Evolutionary conservation across 106 monocot genomes (phyloP).

Genomic region (Allium fistulosum): DNA sequence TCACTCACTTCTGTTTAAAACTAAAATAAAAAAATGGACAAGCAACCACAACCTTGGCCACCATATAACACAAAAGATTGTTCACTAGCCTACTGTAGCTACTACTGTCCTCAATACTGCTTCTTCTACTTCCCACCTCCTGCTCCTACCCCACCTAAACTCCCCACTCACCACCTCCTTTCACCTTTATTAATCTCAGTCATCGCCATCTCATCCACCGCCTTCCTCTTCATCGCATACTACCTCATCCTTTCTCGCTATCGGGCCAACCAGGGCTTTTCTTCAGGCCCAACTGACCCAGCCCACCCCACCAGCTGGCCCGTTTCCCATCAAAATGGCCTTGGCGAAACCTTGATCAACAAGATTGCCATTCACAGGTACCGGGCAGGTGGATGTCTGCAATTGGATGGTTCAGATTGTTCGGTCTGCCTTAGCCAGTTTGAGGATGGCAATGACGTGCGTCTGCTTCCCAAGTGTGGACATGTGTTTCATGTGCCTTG

Average conservation of each 20-base stretch:
- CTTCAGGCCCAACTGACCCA: not conserved
- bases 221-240: conserved; percentile 32
- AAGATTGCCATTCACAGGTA: conserved; percentile 10
- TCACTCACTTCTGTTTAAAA: too few species aligned
- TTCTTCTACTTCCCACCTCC: not conserved
- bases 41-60: conserved; percentile 12
- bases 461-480: conserved; percentile 38
- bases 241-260: conserved; percentile 27
- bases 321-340: conserved; percentile 10
- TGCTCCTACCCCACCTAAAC: not conserved
- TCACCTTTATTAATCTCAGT: conserved; percentile 29
- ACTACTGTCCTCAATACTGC: conserved; percentile 28
- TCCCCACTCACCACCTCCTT: conserved; percentile 22
- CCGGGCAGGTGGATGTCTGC: conserved; percentile 18
- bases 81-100: conserved; percentile 51
- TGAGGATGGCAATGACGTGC: conserved; percentile 26
- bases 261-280: not conserved
- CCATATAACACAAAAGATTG: conserved; percentile 29
- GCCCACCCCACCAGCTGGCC: not conserved
- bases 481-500: conserved; percentile 47
- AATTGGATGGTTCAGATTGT: conserved; percentile 17
- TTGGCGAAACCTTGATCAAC: not conserved
- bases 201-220: conserved; percentile 31
- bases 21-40: not conserved
- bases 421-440: conserved; percentile 45